A percentile compares a stretch with the other conserved stretches of the same genome.
These are phyloP conservation scores for Monilinia laxa DNA, from an alignment of 2,329 filamentous ascomycete species.

Conservation along the genomic window DNA sequence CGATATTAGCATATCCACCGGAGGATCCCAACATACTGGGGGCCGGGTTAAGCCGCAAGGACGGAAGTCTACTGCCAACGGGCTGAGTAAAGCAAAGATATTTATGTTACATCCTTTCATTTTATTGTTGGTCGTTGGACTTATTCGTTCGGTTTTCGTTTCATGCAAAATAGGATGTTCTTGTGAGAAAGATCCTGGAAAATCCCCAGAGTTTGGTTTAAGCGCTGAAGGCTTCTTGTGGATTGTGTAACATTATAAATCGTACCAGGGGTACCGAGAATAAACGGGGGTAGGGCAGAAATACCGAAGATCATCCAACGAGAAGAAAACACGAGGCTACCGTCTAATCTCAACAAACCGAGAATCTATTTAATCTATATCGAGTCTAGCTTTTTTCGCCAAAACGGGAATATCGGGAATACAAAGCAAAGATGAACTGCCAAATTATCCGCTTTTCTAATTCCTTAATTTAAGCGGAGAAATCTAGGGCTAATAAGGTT, in stretches of 20 bases:
- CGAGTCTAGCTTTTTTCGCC: no score
- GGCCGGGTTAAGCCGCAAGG: not conserved
- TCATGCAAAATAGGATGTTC: constrained; percentile 3
- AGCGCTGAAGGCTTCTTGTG: constrained; percentile 6
- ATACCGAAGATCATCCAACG: constrained; percentile 2
- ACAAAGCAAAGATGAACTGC: no score
- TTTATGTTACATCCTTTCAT: constrained; percentile 9
- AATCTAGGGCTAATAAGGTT: no score
- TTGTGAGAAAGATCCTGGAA: constrained; percentile 4
- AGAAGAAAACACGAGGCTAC: constrained; percentile 10
- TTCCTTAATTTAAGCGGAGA: no score
- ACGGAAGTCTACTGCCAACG: constrained; percentile 1
- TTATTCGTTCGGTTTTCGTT: not conserved
- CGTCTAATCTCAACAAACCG: no score
- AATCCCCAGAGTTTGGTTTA: constrained; percentile 22
- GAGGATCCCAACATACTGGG: not conserved
- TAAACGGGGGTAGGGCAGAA: constrained; percentile 7
- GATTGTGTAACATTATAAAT: constrained; percentile 6
- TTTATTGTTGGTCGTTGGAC: constrained; percentile 17
- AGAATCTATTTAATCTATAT: not conserved
- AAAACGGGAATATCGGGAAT: no score
- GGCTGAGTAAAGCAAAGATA: constrained; percentile 11
- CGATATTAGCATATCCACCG: not conserved
- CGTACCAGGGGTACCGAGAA: not conserved
- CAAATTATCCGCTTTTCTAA: no score